Evolutionary conservation across 164 flowering plant genomes (phyloP).

Genomic region (Macadamia integrifolia): DNA sequence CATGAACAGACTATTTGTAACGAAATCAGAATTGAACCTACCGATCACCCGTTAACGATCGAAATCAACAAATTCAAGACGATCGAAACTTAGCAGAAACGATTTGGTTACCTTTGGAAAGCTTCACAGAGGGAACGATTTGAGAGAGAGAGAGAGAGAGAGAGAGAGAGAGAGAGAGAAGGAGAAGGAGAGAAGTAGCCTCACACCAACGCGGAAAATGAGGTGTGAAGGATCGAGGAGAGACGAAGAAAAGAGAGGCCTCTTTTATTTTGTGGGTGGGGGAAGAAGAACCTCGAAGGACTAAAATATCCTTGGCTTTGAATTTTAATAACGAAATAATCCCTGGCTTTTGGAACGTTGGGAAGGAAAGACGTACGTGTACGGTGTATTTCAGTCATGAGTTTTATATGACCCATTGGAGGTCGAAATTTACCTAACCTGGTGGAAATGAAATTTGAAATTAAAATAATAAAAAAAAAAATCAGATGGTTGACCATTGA

Average conservation of each 20-base stretch:
- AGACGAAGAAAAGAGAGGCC: not conserved
- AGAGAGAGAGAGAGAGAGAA: not conserved
- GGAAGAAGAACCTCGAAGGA: not conserved
- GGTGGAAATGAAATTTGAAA: no score
- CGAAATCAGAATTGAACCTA: not conserved
- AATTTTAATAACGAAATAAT: not conserved
- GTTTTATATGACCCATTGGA: no score
- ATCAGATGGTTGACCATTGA: no score
- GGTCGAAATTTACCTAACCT: no score
- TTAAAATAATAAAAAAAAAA: no score
- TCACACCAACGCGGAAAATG: not conserved
- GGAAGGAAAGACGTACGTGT: no score
- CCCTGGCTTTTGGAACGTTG: no score
- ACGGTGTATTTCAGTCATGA: no score
- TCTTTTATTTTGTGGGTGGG: no score
- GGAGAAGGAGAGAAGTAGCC: not conserved
- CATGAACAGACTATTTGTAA: not conserved
- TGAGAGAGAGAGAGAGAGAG: not conserved
- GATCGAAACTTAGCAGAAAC: not conserved
- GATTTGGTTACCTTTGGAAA: not conserved
- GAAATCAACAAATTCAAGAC: not conserved
- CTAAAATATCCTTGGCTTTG: not conserved
- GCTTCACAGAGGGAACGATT: not conserved
- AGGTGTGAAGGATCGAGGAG: not conserved
- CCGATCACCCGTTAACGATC: not conserved